Base-by-base conservation (phyloP, 352 stramenopile genomes). In the Peronospora destructor region DNA sequence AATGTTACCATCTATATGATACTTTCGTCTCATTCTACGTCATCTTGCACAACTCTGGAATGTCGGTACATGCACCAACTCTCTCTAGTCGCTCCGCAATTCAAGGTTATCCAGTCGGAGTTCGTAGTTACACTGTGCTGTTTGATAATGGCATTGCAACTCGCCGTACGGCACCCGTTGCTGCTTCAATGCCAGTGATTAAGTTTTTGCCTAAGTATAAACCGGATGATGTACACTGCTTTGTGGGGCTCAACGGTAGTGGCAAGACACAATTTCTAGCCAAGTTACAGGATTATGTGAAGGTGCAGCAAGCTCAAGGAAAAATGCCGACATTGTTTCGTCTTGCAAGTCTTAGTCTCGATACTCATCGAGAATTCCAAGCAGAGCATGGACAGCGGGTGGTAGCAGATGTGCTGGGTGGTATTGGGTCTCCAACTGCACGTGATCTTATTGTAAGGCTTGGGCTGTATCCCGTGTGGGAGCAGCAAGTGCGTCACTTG, bases 361-460 rank as follows among this genome's bases (percentile, higher is more conserved):
- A 96, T 61, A 89, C 81, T 14, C 90, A 97, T 58, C 64, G 77
- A 21, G 65, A 78, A 45, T 84, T 97, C 23, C 67, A 97, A 9
- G 49, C 62, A 9, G 19, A 74, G 17, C 56, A 87, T 50, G 70
- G 79, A 23, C 49, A 79, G 4, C 58, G 61, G n/a, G 64, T 83
- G 16, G 71, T 89, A 6, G 68, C 68, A 0, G 65, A 94, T 58
- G 55, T 91, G 48, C 56, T 92, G 48, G 72, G 86, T 34, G 65
- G 84, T 45, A 58, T 91, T 57, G 56, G 79, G 42, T 78, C 80
- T 21, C 60, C 72, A 53, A 61, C 76, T 8, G 86, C 89, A 5
- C 68, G 91, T 38, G 92, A 96, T 53, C 56, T 97, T 11, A 84
- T 95, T 16, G 87, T 97, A 14, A 67, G 87, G n/a, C 76, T 97